These are phyloP conservation scores for Rhododendron ovatum DNA, from an alignment of 148 eudicot genomes.

Conservation along the genomic window DNA sequence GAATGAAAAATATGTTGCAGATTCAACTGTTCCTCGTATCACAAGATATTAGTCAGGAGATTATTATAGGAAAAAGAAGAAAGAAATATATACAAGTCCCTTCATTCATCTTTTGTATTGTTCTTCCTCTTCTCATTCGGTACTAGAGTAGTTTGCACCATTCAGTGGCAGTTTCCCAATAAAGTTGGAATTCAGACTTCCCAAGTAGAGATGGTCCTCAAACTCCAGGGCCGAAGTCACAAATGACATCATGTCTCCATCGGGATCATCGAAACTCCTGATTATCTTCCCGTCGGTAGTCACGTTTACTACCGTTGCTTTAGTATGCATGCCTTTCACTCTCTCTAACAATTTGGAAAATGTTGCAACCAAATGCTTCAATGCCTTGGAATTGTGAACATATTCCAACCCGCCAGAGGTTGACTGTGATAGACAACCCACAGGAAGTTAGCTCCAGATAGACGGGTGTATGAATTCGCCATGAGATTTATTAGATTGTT, in stretches of 20 bases:
- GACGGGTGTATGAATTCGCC: neutral
- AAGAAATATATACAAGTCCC: neutral
- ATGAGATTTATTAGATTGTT: neutral
- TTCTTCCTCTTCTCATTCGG: neutral
- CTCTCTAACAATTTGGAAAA: conserved; percentile 29
- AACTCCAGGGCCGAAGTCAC: conserved; percentile 77
- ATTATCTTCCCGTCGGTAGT: conserved; percentile 48
- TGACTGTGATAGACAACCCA: conserved; percentile 25
- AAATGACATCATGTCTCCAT: conserved; percentile 50
- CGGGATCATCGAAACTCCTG: conserved; percentile 52
- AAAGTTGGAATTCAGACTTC: conserved; percentile 54
- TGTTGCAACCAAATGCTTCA: conserved; percentile 44
- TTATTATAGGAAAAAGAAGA: too few species aligned
- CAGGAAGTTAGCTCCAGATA: neutral
- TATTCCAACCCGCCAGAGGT: conserved; percentile 26
- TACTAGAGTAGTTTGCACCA: neutral
- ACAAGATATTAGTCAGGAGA: neutral
- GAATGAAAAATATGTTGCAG: neutral
- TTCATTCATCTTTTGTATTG: neutral
- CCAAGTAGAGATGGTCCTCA: conserved; percentile 69
- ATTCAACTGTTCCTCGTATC: neutral
- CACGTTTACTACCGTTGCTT: conserved; percentile 62
- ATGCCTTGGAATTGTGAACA: conserved; percentile 38
- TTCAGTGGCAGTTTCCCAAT: conserved; percentile 52
- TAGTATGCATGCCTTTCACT: conserved; percentile 19